These are phyloP conservation scores for Artemisia annua DNA, from an alignment of 129 eudicot genomes.

Conservation along the genomic window DNA sequence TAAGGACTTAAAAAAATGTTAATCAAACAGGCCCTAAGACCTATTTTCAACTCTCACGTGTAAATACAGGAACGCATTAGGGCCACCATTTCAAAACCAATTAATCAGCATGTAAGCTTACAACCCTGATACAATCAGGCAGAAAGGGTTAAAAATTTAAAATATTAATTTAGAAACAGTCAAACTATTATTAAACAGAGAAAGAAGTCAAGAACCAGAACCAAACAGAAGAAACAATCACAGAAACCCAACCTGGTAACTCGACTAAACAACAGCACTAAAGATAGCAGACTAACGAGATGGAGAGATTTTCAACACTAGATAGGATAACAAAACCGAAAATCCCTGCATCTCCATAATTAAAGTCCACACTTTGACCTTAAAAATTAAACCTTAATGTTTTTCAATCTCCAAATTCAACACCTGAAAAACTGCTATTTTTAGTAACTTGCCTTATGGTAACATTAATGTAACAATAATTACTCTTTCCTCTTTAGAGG, in stretches of 20 bases:
- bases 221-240: conserved; percentile 8
- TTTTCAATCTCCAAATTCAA: not conserved
- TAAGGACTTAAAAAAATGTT: too few relatives aligned
- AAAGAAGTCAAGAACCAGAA: conserved; percentile 9
- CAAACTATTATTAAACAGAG: conserved; percentile 12
- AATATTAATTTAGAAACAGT: conserved; percentile 5
- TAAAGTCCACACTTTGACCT: not conserved
- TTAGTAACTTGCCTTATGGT: not conserved
- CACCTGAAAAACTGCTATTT: not conserved
- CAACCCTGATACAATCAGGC: not conserved
- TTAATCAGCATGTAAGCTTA: not conserved
- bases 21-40: too few relatives aligned
- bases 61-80: conserved; percentile 11
- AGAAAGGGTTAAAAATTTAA: not conserved
- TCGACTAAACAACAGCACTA: conserved; percentile 1
- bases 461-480: too few relatives aligned
- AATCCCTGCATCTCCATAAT: conserved; percentile 13
- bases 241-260: conserved; percentile 6
- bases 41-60: not conserved
- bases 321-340: not conserved
- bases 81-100: too few relatives aligned
- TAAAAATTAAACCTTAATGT: conserved; percentile 6
- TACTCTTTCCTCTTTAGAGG: too few relatives aligned
- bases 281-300: conserved; percentile 13
- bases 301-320: not conserved